Base-by-base conservation (phyloP, 257 asterid species). In the Striga asiatica region DNA sequence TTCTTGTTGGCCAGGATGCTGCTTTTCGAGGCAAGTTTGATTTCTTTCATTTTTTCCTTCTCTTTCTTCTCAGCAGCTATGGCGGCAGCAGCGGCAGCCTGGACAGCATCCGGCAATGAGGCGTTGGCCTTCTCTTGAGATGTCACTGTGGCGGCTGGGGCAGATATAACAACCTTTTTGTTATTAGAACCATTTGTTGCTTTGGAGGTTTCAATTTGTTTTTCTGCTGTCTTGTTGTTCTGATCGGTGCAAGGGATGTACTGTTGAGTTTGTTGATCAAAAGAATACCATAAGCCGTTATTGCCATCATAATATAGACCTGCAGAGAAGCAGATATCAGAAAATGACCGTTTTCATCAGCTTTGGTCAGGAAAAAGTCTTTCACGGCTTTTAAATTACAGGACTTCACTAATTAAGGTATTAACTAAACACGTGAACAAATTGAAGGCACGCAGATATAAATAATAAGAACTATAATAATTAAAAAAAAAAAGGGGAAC, bases 41-140 rank as follows among this genome's bases (percentile, higher is more conserved):
- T 91, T 73, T 91, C 98, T 68, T 91, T 91, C 20, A 77, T 29
- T 56, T 73, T 87, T 69, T 87, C 98, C 75, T 80, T 91, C 76
- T 87, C 98, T 76, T 84, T 91, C 85, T 87, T 91, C 74, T 91
- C 97, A 27, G 97, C 98, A 51, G 95, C 96, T 56, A 80, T 72
- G 56, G 98, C 96, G n/a, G 98, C 98, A 0, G 85, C 81, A 0
- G 98, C 98, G 54, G 98, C 98, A 51, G 98, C 98, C 83, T 84
- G 94, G 61, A 91, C 89, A 22, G 95, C 95, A 61, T 82, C 97
- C 4, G 96, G 94, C 58, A 87, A 72, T 16, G 98, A 91, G 60
- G 95, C 69, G n/a, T n/a, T n/a, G 50, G 87, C 73, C 71, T 84
- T 91, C 58, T 82, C 97, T 62, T 66, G 78, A 13, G 82, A 71